Percentiles rank a stretch among this genome's conserved stretches.
Evolutionary conservation across 2,329 filamentous ascomycete species (phyloP).

Genomic region (Emergomyces pasteurianus): DNA sequence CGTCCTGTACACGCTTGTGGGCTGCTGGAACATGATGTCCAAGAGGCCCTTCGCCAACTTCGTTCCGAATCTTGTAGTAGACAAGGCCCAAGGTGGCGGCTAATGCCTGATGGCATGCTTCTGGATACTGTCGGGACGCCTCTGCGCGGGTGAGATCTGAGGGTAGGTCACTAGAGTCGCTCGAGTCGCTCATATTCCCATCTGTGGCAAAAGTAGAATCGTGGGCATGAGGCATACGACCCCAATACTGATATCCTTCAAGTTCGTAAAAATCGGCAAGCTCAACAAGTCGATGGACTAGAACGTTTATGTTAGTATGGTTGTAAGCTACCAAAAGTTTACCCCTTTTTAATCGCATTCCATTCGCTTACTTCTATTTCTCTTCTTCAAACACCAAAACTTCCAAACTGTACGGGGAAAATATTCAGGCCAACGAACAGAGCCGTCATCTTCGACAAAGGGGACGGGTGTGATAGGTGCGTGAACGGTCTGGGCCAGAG

Average conservation of each 20-base stretch:
- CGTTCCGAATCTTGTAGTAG: constrained; percentile 31
- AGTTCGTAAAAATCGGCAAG: constrained; percentile 31
- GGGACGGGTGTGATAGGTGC: constrained; percentile 29
- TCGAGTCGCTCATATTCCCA: constrained; percentile 22
- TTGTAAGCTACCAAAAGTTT: background rate
- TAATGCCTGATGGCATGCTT: constrained; percentile 29
- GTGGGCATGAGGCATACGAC: constrained; percentile 21
- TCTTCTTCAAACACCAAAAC: constrained; percentile 32
- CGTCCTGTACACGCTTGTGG: constrained; percentile 25
- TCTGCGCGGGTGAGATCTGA: constrained; percentile 24
- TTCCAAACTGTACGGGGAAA: constrained; percentile 30
- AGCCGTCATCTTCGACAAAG: constrained; percentile 23
- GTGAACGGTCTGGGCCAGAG: constrained; percentile 25
- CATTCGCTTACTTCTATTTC: constrained; percentile 25
- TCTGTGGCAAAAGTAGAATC: constrained; percentile 20
- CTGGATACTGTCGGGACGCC: constrained; percentile 25
- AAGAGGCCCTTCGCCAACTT: constrained; percentile 24
- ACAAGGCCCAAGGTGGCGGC: constrained; percentile 29
- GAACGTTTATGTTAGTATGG: constrained; percentile 1
- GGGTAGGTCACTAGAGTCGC: constrained; percentile 27
- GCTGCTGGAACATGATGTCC: constrained; percentile 18
- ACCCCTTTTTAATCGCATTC: background rate
- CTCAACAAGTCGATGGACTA: constrained; percentile 28
- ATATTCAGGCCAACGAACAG: constrained; percentile 25
- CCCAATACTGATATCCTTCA: constrained; percentile 29